Conservation (phyloP, 257 asterid species). For the Nicotiana benthamiana region DNA sequence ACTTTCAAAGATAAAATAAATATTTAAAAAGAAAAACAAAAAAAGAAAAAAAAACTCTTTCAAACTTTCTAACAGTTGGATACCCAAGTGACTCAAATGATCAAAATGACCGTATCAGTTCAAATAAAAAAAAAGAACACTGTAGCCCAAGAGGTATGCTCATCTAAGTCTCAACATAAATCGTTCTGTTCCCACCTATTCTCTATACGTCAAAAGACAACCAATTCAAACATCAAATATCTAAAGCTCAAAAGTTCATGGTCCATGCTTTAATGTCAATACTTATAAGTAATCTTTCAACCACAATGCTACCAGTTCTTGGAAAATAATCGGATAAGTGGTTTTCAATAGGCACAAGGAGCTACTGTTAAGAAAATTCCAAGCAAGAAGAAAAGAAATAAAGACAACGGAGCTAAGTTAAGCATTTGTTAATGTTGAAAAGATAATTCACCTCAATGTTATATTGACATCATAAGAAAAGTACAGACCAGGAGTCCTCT, state of each 20-base stretch:
- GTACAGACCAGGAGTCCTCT: constrained; percentile 68
- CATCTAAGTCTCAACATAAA: constrained; percentile 2
- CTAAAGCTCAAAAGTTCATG: not conserved
- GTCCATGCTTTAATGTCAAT: not conserved
- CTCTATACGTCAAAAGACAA: not conserved
- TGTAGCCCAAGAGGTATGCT: not conserved
- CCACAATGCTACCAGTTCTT: not conserved
- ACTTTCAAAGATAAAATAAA: not conserved
- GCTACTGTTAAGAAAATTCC: not conserved
- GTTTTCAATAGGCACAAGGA: not conserved
- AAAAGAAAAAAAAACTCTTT: not conserved
- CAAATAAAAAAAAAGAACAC: too few relatives aligned
- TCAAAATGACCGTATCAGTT: too few relatives aligned
- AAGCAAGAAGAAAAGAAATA: not conserved
- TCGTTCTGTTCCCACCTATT: not conserved
- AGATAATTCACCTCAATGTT: constrained; percentile 62
- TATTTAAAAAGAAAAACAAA: not conserved
- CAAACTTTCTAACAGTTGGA: not conserved
- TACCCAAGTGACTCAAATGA: not conserved
- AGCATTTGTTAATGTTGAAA: not conserved
- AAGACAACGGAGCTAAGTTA: not conserved
- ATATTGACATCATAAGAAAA: constrained; percentile 89
- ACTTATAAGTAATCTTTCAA: not conserved
- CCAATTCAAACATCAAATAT: not conserved
- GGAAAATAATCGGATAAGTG: not conserved